Evolutionary conservation across 108 stramenopile species (phyloP), one percentile per base, ranked within the genome.

Genomic region (Craspedostauros australis): DNA sequence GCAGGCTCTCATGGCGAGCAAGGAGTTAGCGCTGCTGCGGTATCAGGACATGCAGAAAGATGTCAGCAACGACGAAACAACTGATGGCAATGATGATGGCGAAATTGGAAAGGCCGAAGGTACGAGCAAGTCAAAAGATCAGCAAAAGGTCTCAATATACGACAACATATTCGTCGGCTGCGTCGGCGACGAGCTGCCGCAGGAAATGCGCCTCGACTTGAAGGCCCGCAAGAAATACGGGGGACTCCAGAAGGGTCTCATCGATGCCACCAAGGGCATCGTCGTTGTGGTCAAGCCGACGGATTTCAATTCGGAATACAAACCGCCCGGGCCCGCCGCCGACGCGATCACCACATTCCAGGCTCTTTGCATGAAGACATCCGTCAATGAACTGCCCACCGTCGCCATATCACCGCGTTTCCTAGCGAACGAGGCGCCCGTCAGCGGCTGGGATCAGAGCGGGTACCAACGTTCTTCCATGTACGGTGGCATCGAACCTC

Each of bases 401-500:
- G 57, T 82, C 14, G 73, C 75, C 0, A 37, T 86, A 15, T 82
- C 84, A 22, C 84, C 84, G 8, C 72, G 84, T 20, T 70, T 80
- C 29, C 57, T 77, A 7, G 66, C 51, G 1, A 52, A 62, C 26
- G 51, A 56, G 0, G 44, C 27, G 38, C 28, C 8, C 42, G 69
- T 40, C 54, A 56, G 33, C 12, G 73, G 72, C 14, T 61, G 70
- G 28, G 80, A 82, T 46, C 76, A 79, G 51, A 86, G 80, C 39
- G 76, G 73, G 6, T 80, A 53, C 54, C 80, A 82, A 54, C 64
- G 64, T 15, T 70, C 75, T 23, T 64, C 71, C 26, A 60, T 59
- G 28, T 86, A 77, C 57, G 84, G 84, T 31, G 84, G 84, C 23
- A 29, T 50, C 3, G 80, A 82, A 56, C 80, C 84, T 15, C 84